phyloP scores from a whole-genome alignment of 495 filamentous ascomycete species.

The Penicillium paradoxum region DNA sequence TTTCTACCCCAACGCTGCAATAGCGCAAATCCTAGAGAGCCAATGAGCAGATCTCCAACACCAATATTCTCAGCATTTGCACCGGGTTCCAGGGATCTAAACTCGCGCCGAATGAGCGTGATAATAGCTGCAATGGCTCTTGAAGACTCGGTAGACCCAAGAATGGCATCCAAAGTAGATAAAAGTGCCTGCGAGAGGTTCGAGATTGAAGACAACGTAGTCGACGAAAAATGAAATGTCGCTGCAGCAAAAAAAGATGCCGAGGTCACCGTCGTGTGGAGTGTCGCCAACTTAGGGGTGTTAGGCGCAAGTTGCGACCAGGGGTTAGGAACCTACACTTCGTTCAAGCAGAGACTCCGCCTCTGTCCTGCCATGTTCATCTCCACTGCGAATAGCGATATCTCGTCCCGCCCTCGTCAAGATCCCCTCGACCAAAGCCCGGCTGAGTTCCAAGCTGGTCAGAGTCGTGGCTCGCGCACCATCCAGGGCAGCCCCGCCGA shows the following conservation, averaged over 20 bases:
- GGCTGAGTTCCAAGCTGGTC: constrained; percentile 63
- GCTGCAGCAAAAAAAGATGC: constrained; percentile 63
- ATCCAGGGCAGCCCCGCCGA: constrained; percentile 60
- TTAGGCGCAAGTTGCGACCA: not conserved
- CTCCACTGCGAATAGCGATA: constrained; percentile 50
- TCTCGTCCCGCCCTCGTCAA: constrained; percentile 65
- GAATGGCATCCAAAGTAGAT: constrained; percentile 64
- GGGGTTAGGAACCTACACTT: constrained; percentile 38
- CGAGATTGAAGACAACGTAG: constrained; percentile 55
- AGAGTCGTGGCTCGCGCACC: constrained; percentile 64
- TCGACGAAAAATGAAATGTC: constrained; percentile 65
- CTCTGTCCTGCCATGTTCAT: constrained; percentile 53
- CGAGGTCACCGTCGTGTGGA: constrained; percentile 60
- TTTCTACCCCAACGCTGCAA: constrained; percentile 64
- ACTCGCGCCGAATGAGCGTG: constrained; percentile 66
- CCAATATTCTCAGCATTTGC: constrained; percentile 57
- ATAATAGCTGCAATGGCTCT: constrained; percentile 77
- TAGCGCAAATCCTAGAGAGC: constrained; percentile 65
- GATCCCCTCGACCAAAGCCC: constrained; percentile 62
- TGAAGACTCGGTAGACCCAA: constrained; percentile 74
- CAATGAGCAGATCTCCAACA: constrained; percentile 61
- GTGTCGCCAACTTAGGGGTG: constrained; percentile 43
- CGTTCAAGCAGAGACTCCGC: constrained; percentile 58
- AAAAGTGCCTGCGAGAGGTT: constrained; percentile 62
- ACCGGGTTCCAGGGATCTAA: constrained; percentile 57